Evolutionary conservation across 768 basidiomycete genomes (phyloP).

Genomic region (Gyrodon lividus): DNA sequence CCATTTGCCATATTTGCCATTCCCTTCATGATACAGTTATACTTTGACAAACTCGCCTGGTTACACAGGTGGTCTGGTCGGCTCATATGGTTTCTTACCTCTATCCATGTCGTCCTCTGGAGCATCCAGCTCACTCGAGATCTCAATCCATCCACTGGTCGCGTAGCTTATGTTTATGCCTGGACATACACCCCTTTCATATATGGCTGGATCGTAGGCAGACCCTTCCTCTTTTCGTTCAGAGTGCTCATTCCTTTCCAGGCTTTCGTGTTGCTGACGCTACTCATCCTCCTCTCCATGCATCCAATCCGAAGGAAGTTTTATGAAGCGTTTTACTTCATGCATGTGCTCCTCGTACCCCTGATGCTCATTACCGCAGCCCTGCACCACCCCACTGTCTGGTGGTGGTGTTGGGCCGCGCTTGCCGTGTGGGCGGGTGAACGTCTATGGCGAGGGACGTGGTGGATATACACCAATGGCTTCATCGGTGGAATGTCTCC

Average conservation of each 20-base stretch:
- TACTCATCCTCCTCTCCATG: slow-evolving; percentile 52
- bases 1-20: slow-evolving; percentile 73
- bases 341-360: slow-evolving; percentile 64
- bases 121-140: slow-evolving; percentile 62
- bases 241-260: slow-evolving; percentile 24
- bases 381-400: slow-evolving; percentile 64
- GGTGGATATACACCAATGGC: slow-evolving; percentile 62
- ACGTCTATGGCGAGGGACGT: slow-evolving; percentile 51
- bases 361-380: slow-evolving; percentile 59
- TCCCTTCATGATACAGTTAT: slow-evolving; percentile 58
- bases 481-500: slow-evolving; percentile 34
- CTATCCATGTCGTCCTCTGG: slow-evolving; percentile 66
- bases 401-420: slow-evolving; percentile 69
- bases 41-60: slow-evolving; percentile 72
- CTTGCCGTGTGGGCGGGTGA: slow-evolving; percentile 63
- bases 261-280: slow-evolving; percentile 56
- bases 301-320: slow-evolving; percentile 48
- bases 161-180: slow-evolving; percentile 47
- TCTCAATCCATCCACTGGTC: slow-evolving; percentile 40
- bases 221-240: slow-evolving; percentile 5
- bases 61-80: slow-evolving; percentile 73
- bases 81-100: slow-evolving; percentile 62
- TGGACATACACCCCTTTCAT: slow-evolving; percentile 62
- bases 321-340: slow-evolving; percentile 65
- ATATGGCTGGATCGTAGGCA: slow-evolving; percentile 56